Conservation (phyloP, 768 basidiomycete species). For the Amanita molliuscula region DNA sequence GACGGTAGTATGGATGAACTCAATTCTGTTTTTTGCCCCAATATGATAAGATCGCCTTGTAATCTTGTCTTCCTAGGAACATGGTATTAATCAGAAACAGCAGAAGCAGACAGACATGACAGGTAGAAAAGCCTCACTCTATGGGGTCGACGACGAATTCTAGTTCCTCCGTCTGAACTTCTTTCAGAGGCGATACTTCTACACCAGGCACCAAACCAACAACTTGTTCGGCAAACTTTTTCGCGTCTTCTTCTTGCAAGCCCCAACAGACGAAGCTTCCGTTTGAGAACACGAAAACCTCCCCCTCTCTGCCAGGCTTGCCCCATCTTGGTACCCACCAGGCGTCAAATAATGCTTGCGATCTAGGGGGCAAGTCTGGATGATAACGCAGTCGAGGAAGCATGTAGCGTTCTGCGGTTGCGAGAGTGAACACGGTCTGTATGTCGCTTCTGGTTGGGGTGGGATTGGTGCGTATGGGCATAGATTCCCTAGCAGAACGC, state of each 20-base stretch:
- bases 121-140: conserved; percentile 50
- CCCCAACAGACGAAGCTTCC: conserved; percentile 92
- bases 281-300: conserved; percentile 82
- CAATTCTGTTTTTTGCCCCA: conserved; percentile 60
- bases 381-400: conserved; percentile 49
- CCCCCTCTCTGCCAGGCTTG: conserved; percentile 48
- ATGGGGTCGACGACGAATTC: conserved; percentile 88
- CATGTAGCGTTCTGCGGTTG: conserved; percentile 78
- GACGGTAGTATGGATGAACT: conserved; percentile 36
- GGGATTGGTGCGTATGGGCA: conserved; percentile 78
- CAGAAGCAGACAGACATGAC: conserved; percentile 6
- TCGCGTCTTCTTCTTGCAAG: conserved; percentile 64
- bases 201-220: conserved; percentile 41
- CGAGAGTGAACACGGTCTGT: conserved; percentile 68
- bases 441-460: conserved; percentile 80
- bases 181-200: conserved; percentile 54
- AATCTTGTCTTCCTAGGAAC: conserved; percentile 64
- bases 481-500: conserved; percentile 75
- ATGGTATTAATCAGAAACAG: conserved; percentile 2
- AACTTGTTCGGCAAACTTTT: conserved; percentile 53
- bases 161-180: conserved; percentile 79
- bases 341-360: conserved; percentile 60
- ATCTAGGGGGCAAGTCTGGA: conserved; percentile 38
- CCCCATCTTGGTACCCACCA: conserved; percentile 76
- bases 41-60: conserved; percentile 86